Evolutionary conservation across 2,329 filamentous ascomycete genomes (phyloP).

Genomic region (Nigrospora oryzae): DNA sequence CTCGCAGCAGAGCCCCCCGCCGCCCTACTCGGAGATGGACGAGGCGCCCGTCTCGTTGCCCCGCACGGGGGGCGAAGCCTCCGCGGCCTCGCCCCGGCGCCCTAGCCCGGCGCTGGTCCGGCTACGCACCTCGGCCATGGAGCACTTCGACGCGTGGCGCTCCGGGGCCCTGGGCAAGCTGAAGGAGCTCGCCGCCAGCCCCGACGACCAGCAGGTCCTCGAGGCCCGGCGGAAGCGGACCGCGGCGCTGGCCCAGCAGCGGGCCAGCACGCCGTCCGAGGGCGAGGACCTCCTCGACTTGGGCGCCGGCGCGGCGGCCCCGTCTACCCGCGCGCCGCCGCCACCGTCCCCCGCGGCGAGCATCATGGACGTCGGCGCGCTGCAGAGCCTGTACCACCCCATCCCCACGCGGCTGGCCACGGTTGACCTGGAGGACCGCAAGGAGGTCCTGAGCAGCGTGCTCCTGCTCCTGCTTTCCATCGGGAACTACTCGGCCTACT

Average conservation of each 20-base stretch:
- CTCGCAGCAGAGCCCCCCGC: conserved; percentile 3
- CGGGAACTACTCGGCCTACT: conserved; percentile 68
- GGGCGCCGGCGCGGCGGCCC: conserved; percentile 17
- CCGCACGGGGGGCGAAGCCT: conserved; percentile 5
- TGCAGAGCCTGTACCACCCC: conserved; percentile 45
- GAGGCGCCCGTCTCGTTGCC: conserved; percentile 11
- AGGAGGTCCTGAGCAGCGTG: conserved; percentile 59
- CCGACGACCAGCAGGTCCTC: conserved; percentile 37
- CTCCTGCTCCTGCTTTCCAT: conserved; percentile 63
- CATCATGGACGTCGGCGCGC: conserved; percentile 5
- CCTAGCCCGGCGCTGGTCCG: conserved; percentile 21
- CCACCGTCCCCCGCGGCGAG: background rate
- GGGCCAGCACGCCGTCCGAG: conserved; percentile 22
- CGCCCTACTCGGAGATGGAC: conserved; percentile 10
- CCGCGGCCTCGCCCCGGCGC: conserved; percentile 4
- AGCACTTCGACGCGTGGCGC: conserved; percentile 72
- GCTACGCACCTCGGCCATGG: conserved; percentile 46
- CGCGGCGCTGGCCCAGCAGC: conserved; percentile 30
- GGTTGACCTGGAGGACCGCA: conserved; percentile 48
- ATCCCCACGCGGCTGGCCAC: conserved; percentile 45
- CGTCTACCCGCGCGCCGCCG: conserved; percentile 20
- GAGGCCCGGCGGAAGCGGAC: conserved; percentile 36
- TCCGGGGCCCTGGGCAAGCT: conserved; percentile 61
- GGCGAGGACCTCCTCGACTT: conserved; percentile 33
- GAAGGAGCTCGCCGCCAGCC: conserved; percentile 53